A percentile compares a stretch with the other conserved stretches of the same genome.
Evolutionary conservation across 2,329 filamentous ascomycete species (phyloP).

Genomic region (Bimuria novae-zelandiae): DNA sequence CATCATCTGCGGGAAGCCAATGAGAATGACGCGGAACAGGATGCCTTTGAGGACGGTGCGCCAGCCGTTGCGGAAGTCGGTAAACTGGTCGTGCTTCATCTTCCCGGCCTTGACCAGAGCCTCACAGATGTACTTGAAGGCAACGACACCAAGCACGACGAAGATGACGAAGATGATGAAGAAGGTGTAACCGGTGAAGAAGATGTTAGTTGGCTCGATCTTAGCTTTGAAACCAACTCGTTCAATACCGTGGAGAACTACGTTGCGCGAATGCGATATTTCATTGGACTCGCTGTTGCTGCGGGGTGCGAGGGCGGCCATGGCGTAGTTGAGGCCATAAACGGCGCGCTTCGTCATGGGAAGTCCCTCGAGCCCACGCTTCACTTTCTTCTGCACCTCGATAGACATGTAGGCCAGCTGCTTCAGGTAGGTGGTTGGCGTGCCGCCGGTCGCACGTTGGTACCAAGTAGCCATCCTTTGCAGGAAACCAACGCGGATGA

Average conservation of each 20-base stretch:
- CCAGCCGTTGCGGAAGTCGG: slow-evolving; percentile 95
- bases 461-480: slow-evolving; percentile 94
- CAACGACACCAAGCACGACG: slow-evolving; percentile 71
- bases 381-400: slow-evolving; percentile 79
- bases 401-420: slow-evolving; percentile 76
- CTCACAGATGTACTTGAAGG: slow-evolving; percentile 84
- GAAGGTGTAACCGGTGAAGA: slow-evolving; percentile 88
- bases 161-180: slow-evolving; percentile 82
- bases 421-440: slow-evolving; percentile 76
- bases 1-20: slow-evolving; percentile 89
- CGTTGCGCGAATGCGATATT: slow-evolving; percentile 35
- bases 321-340: slow-evolving; percentile 11
- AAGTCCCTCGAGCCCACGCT: slow-evolving; percentile 29
- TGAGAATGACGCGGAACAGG: slow-evolving; percentile 84
- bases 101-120: slow-evolving; percentile 72
- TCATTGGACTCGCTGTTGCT: slow-evolving; percentile 54
- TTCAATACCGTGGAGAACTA: slow-evolving; percentile 78
- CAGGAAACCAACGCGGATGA: slow-evolving; percentile 85
- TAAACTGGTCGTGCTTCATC: slow-evolving; percentile 85
- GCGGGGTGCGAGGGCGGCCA: slow-evolving; percentile 42
- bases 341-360: slow-evolving; percentile 34
- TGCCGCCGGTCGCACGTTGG: slow-evolving; percentile 88
- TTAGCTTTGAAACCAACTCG: slow-evolving; percentile 83
- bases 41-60: slow-evolving; percentile 91
- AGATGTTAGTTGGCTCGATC: slow-evolving; percentile 91